phyloP scores from a whole-genome alignment of 495 filamentous ascomycete genomes.

The Cladorrhinum samala region DNA sequence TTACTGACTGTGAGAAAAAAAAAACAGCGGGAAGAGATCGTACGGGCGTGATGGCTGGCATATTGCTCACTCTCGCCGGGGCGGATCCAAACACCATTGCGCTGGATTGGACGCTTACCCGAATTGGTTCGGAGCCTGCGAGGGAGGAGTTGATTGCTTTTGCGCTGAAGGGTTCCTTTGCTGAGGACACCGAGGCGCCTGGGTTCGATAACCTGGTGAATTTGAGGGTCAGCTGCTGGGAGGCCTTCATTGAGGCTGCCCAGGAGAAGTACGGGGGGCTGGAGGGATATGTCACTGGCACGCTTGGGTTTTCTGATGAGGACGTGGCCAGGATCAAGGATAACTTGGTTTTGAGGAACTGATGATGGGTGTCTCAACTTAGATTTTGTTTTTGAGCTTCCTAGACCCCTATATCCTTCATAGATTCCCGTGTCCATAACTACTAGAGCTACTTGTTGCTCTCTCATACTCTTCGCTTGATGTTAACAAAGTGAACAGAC shows the following conservation, averaged over 20 bases:
- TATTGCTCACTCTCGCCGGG: slow-evolving; percentile 51
- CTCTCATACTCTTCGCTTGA: no score
- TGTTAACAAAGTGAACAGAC: no score
- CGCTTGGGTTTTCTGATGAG: slow-evolving; percentile 34
- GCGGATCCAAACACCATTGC: slow-evolving; percentile 38
- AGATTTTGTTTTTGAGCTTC: no score
- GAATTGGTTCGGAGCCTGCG: slow-evolving; percentile 42
- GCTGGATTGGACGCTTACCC: slow-evolving; percentile 47
- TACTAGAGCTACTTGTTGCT: no score
- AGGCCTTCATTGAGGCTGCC: slow-evolving; percentile 32
- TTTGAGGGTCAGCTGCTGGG: slow-evolving; percentile 31
- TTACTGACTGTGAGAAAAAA: slow-evolving; percentile 3
- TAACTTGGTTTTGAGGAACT: slow-evolving; percentile 25
- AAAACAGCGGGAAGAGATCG: slow-evolving; percentile 55
- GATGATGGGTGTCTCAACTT: no score
- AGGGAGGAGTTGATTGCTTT: slow-evolving; percentile 37
- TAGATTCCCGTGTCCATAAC: no score
- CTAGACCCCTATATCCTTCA: not conserved
- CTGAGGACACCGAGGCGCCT: slow-evolving; percentile 24
- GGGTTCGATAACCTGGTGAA: slow-evolving; percentile 39
- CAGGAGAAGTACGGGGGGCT: slow-evolving; percentile 37
- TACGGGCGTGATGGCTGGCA: slow-evolving; percentile 54
- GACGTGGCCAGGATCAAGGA: slow-evolving; percentile 37
- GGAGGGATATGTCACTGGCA: slow-evolving; percentile 34
- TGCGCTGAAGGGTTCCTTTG: slow-evolving; percentile 27